Percentiles rank a stretch among this genome's conserved stretches.
Evolutionary conservation across 495 filamentous ascomycete species (phyloP).

Genomic region (Penicilliopsis zonata): DNA sequence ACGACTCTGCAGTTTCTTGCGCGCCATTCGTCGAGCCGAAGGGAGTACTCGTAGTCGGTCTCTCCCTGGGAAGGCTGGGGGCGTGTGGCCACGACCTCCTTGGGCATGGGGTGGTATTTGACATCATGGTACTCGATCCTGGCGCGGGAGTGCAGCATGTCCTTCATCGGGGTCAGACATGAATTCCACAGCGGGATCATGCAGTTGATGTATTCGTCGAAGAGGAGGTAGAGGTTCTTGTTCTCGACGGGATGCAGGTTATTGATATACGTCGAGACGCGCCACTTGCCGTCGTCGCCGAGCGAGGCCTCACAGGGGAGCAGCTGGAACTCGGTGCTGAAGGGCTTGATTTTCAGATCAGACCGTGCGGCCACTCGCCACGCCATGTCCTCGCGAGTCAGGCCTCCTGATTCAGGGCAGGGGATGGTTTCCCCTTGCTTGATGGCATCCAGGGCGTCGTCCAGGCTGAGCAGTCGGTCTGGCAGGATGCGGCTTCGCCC

Average conservation of each 20-base stretch:
- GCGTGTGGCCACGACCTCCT: conserved; percentile 7
- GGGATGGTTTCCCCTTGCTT: conserved; percentile 19
- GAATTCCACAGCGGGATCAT: conserved; percentile 29
- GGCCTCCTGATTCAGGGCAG: conserved; percentile 13
- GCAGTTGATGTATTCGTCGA: conserved; percentile 30
- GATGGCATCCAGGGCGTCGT: conserved; percentile 12
- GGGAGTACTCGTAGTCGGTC: conserved; percentile 14
- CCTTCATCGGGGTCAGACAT: conserved; percentile 27
- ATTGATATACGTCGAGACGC: conserved; percentile 34
- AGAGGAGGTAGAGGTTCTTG: conserved; percentile 18
- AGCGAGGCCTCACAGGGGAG: conserved; percentile 26
- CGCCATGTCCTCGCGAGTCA: conserved; percentile 22
- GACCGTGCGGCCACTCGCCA: conserved; percentile 28
- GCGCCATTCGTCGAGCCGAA: conserved; percentile 14
- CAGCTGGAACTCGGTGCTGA: conserved; percentile 22
- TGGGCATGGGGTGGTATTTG: conserved; percentile 15
- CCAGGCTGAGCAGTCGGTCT: conserved; percentile 11
- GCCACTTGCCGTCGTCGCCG: conserved; percentile 13
- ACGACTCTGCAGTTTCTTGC: conserved; percentile 11
- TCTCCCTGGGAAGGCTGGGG: conserved; percentile 11
- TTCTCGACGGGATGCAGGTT: conserved; percentile 31
- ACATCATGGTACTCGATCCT: conserved; percentile 20
- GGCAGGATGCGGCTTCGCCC: conserved; percentile 21
- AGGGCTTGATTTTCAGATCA: conserved; percentile 18
- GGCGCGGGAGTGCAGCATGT: conserved; percentile 18